Base-by-base conservation (phyloP, 2,329 filamentous ascomycete species). In the Botryotinia narcissicola region DNA sequence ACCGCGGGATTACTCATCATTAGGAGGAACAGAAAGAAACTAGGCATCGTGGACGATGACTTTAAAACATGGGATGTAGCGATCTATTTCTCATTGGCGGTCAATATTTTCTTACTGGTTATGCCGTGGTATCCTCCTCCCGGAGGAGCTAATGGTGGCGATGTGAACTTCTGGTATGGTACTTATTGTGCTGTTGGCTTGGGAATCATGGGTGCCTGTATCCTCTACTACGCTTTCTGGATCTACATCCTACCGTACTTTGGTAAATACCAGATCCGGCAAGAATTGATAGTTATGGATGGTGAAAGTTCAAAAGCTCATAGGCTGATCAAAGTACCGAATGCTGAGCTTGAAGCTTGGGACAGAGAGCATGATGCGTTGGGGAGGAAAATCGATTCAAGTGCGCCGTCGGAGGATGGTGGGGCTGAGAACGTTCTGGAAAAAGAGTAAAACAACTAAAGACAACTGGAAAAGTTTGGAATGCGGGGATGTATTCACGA, bases 161-260 rank as follows among this genome's bases (percentile, higher is more conserved):
- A 91, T 73, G 91, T 93, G 1, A 91, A 87, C 71, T 93, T 94
- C 81, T 93, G 89, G 88, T 94, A 93, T 76, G 91, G 86, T 1
- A 93, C 90, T 0, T 93, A 93, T 77, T 86, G 87, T 32, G 87
- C 89, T 0, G 86, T 89, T 0, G 90, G 91, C 0, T 86, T 93
- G 73, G 89, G 81, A 35, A 86, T 92, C 57, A 81, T 91, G 51
- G 75, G 84, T 4, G 9, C 85, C 0, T 91, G 89, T 73, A 86
- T 80, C 0, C 44, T 88, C 0, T 91, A 91, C 80, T 91, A 91
- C 75, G 81, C 84, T 12, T 72, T 86, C 12, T 92, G 89, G 88
- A 87, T 91, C 75, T 83, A 86, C 64, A 37, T 87, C 1, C 75
- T 91, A 0, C 89, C 90, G 0, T 84, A 82, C 42, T 84, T 83